Evolutionary conservation across 2,329 filamentous ascomycete genomes (phyloP).

Genomic region (Aureobasidium sp.): DNA sequence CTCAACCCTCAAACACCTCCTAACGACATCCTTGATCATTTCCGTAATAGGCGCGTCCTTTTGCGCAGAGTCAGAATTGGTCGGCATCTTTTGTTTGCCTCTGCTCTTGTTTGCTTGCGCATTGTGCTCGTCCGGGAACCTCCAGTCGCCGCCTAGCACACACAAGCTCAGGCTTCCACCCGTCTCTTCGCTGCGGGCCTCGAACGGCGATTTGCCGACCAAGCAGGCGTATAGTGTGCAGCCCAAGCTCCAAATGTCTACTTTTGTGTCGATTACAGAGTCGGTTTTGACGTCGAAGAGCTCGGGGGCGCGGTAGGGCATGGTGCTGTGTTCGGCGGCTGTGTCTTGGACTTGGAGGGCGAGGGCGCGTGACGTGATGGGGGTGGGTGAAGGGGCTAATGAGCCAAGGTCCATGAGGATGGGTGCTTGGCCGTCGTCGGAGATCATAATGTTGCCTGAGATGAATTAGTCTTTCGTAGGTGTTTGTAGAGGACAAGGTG

Average conservation of each 20-base stretch:
- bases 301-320: constrained; percentile 96
- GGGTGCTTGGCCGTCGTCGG: constrained; percentile 77
- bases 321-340: constrained; percentile 92
- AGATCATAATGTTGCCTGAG: constrained; percentile 98
- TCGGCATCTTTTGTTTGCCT: constrained; percentile 45
- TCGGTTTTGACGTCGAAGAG: constrained; percentile 97
- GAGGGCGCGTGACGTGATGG: constrained; percentile 82
- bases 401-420: constrained; percentile 98
- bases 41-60: constrained; percentile 61
- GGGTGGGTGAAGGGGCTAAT: constrained; percentile 75
- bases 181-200: constrained; percentile 91
- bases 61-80: constrained; percentile 22
- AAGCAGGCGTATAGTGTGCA: constrained; percentile 97
- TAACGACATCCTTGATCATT: constrained; percentile 76
- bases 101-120: constrained; percentile 42
- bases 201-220: constrained; percentile 93
- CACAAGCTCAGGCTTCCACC: constrained; percentile 90
- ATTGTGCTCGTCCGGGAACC: constrained; percentile 82
- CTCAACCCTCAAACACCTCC: constrained; percentile 80
- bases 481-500: too few relatives aligned
- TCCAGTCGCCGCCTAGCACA: constrained; percentile 89
- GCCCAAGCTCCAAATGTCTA: constrained; percentile 95
- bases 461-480: too few relatives aligned
- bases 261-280: constrained; percentile 85
- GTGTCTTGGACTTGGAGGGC: constrained; percentile 90